Percentiles rank a stretch among this genome's conserved stretches.
These are phyloP conservation scores for Pseudozyma flocculosa DNA, from an alignment of 1,284 basidiomycete species.

Conservation along the genomic window DNA sequence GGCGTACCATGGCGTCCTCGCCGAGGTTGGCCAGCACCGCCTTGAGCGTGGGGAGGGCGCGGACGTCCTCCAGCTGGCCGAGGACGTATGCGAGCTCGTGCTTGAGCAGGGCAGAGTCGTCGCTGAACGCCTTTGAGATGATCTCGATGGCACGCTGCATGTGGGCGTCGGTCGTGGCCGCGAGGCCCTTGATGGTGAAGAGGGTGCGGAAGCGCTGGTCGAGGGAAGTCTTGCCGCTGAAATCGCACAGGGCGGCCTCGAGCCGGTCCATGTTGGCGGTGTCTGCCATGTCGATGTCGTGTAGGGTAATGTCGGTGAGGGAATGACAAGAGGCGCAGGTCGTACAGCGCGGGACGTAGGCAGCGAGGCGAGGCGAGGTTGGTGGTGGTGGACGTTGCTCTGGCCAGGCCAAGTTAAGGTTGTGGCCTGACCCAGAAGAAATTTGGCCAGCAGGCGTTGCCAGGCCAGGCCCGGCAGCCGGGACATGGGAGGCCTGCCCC, in stretches of 20 bases:
- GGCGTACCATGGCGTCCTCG: conserved; percentile 95
- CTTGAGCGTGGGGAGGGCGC: conserved; percentile 78
- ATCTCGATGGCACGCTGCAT: conserved; percentile 68
- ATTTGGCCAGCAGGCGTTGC: too few species aligned
- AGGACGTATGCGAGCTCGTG: conserved; percentile 97
- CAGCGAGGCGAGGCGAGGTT: too few species aligned
- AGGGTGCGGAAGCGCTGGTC: conserved; percentile 88
- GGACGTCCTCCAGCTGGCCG: conserved; percentile 78
- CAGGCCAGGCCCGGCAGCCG: too few species aligned
- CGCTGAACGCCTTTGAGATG: conserved; percentile 81
- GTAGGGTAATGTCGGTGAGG: not conserved
- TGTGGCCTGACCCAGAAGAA: too few species aligned
- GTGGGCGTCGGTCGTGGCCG: conserved; percentile 44
- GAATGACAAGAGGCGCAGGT: too few species aligned
- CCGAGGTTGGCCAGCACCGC: conserved; percentile 69
- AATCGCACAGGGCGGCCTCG: conserved; percentile 42
- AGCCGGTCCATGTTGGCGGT: conserved; percentile 35
- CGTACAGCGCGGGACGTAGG: too few species aligned
- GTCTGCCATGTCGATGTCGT: conserved; percentile 1
- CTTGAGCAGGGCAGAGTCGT: conserved; percentile 87
- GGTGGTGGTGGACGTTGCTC: too few species aligned
- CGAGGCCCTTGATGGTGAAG: conserved; percentile 86
- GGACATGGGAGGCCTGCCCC: too few species aligned
- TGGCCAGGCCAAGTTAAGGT: too few species aligned
- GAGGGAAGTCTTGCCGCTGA: conserved; percentile 70